Percentiles rank a stretch among this genome's conserved stretches.
Evolutionary conservation across 495 filamentous ascomycete species (phyloP).

Genomic region (Penicillium antarcticum): DNA sequence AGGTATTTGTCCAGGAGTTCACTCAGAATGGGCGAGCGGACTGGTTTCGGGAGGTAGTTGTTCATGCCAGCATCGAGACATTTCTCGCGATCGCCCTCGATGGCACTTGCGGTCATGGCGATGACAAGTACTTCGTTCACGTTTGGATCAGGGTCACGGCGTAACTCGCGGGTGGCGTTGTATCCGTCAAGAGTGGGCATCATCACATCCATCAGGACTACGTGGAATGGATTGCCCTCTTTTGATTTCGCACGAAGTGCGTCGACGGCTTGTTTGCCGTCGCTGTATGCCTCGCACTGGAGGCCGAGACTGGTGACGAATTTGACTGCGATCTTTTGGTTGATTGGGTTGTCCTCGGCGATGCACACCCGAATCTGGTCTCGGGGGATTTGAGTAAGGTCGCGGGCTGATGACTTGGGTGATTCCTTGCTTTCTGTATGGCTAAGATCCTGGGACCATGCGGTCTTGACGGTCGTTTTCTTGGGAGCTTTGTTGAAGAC

Average conservation of each 20-base stretch:
- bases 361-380: conserved; percentile 81
- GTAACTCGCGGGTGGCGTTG: conserved; percentile 78
- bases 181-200: conserved; percentile 96
- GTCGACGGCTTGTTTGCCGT: conserved; percentile 82
- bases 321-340: conserved; percentile 85
- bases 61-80: conserved; percentile 93
- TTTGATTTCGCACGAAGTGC: conserved; percentile 68
- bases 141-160: conserved; percentile 66
- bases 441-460: conserved; percentile 50
- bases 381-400: conserved; percentile 68
- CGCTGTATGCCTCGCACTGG: conserved; percentile 76
- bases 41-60: conserved; percentile 91
- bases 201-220: conserved; percentile 93
- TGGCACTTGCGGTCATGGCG: conserved; percentile 90
- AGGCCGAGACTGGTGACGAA: conserved; percentile 84
- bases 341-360: conserved; percentile 89
- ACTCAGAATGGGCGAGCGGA: conserved; percentile 69
- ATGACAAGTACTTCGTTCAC: conserved; percentile 80
- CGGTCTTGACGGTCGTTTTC: conserved; percentile 52
- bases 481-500: conserved; percentile 74
- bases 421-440: conserved; percentile 23
- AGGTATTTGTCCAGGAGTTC: conserved; percentile 71
- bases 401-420: conserved; percentile 38
- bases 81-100: conserved; percentile 87
- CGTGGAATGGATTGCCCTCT: conserved; percentile 64